Percentiles rank a stretch among this genome's conserved stretches.
These are phyloP conservation scores for Fusarium redolens DNA, from an alignment of 2,329 filamentous ascomycete species.

Conservation along the genomic window DNA sequence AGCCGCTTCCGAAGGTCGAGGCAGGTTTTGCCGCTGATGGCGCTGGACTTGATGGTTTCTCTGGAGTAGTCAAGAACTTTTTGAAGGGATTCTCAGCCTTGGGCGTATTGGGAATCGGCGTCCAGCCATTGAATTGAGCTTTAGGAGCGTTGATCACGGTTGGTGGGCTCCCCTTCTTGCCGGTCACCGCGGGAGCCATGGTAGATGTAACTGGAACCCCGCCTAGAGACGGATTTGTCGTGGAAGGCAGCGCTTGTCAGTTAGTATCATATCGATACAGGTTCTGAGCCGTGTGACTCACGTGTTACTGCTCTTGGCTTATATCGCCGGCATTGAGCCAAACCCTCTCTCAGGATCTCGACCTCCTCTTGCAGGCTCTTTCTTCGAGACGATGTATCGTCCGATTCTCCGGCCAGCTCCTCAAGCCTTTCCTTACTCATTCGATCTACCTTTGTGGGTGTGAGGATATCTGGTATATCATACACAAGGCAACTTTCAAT, in stretches of 20 bases:
- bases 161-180: background rate
- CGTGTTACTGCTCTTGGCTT: slow-evolving; percentile 24
- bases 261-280: background rate
- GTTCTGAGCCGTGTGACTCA: background rate
- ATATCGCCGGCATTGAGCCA: slow-evolving; percentile 12
- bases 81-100: background rate
- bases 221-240: background rate
- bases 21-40: background rate
- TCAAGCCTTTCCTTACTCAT: slow-evolving; percentile 11
- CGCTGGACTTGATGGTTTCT: background rate
- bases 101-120: background rate
- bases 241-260: slow-evolving; percentile 4
- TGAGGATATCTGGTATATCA: background rate
- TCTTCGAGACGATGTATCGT: slow-evolving; percentile 5
- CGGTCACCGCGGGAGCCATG: no score
- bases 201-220: background rate
- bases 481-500: slow-evolving; percentile 58
- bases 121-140: background rate
- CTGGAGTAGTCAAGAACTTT: background rate
- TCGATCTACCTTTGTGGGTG: background rate
- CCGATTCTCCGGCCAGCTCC: slow-evolving; percentile 22
- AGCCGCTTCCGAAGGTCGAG: background rate
- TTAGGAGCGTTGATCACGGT: background rate
- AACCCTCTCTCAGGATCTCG: slow-evolving; percentile 12
- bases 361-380: slow-evolving; percentile 18